These are phyloP conservation scores for Vinca minor DNA, from an alignment of 257 asterid species.

Conservation along the genomic window DNA sequence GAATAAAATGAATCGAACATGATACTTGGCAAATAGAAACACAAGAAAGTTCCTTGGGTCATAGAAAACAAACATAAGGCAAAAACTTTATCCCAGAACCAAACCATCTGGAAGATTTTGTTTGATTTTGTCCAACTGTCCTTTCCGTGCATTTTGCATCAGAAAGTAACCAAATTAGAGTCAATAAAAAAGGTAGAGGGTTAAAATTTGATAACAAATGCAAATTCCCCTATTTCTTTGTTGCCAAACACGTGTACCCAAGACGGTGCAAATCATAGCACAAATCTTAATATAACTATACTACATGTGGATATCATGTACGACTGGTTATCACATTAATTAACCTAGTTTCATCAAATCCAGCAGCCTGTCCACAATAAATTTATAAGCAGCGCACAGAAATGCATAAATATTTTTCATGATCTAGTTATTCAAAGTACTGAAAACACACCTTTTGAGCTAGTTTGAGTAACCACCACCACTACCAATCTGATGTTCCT, in stretches of 20 bases:
- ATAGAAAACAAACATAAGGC: background rate
- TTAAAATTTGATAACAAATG: background rate
- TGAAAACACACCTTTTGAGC: conserved; percentile 50
- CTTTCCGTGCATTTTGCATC: background rate
- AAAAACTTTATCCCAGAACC: background rate
- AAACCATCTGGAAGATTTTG: background rate
- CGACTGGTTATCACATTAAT: background rate
- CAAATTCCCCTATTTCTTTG: background rate
- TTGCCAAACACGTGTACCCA: background rate
- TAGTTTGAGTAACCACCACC: conserved; percentile 56
- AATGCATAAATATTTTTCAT: background rate
- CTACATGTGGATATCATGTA: background rate
- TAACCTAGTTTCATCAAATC: background rate
- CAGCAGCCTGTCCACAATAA: background rate
- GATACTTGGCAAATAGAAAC: background rate
- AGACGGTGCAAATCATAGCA: background rate
- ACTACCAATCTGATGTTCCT: conserved; percentile 79
- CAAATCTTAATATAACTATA: background rate
- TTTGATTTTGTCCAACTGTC: background rate
- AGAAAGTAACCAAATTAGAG: background rate
- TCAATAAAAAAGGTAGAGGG: too few species aligned
- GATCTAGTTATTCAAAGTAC: conserved; percentile 2
- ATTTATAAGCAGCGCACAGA: background rate
- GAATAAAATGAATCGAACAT: background rate
- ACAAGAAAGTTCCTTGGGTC: background rate